phyloP scores from a whole-genome alignment of 2,329 filamentous ascomycete species.

The Drechslerella coelobrocha region DNA sequence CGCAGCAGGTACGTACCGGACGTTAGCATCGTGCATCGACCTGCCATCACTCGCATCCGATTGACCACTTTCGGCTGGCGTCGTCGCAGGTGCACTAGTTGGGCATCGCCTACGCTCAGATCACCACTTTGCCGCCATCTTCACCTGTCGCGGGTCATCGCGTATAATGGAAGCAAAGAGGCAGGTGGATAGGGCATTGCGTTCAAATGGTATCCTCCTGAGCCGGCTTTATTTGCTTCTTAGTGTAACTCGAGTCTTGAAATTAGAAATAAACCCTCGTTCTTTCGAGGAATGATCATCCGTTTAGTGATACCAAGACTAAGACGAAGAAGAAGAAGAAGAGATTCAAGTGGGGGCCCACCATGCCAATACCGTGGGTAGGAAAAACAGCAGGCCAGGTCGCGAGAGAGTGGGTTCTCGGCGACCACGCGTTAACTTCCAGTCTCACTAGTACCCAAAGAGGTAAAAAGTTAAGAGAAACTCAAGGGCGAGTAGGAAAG shows the following conservation, averaged over 20 bases:
- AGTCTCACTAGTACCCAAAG: conserved; percentile 35
- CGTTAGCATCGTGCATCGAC: conserved; percentile 20
- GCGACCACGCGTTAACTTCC: conserved; percentile 20
- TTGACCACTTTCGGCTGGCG: conserved; percentile 32
- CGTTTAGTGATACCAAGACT: background rate
- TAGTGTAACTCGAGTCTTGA: conserved; percentile 9
- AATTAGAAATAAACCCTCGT: too few species aligned
- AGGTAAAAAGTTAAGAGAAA: conserved; percentile 13
- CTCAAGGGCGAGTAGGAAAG: conserved; percentile 1
- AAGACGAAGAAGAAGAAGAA: background rate
- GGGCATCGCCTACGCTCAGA: conserved; percentile 10
- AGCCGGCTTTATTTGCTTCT: conserved; percentile 35
- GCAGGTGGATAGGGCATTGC: conserved; percentile 29
- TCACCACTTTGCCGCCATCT: background rate
- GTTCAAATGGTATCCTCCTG: conserved; percentile 18
- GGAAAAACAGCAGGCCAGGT: conserved; percentile 14
- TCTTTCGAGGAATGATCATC: background rate
- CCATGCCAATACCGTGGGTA: conserved; percentile 11
- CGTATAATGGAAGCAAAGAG: conserved; percentile 39
- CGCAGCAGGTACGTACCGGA: conserved; percentile 1
- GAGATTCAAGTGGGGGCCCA: background rate
- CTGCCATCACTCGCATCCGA: conserved; percentile 43
- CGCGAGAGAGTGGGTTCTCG: conserved; percentile 13
- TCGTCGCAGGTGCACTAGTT: background rate
- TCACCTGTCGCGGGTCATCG: conserved; percentile 1